Evolutionary conservation across 768 basidiomycete genomes (phyloP).

Genomic region (Boletus fagicola): DNA sequence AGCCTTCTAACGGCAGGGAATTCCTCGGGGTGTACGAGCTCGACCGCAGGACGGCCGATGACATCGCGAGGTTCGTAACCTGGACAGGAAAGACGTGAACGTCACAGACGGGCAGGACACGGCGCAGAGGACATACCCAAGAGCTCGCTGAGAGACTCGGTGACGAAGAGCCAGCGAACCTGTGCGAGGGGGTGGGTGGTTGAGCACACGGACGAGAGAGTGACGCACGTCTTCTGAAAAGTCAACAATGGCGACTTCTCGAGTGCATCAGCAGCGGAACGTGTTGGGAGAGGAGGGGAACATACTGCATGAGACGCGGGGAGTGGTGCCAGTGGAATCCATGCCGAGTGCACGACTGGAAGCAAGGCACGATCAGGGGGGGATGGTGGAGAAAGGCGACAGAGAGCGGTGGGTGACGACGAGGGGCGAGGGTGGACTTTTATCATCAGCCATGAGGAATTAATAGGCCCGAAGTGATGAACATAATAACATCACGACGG

Average conservation of each 20-base stretch:
- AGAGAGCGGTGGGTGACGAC: neutral
- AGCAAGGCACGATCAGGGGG: neutral
- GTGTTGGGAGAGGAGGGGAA: constrained; percentile 17
- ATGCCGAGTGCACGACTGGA: constrained; percentile 19
- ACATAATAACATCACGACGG: constrained; percentile 17
- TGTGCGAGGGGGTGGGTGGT: constrained; percentile 24
- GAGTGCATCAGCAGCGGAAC: constrained; percentile 7
- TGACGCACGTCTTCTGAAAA: constrained; percentile 65
- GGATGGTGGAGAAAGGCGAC: neutral
- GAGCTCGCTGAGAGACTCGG: constrained; percentile 64
- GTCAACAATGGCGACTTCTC: constrained; percentile 74
- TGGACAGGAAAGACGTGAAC: constrained; percentile 26
- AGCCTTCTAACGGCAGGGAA: constrained; percentile 60
- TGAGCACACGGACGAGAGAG: neutral
- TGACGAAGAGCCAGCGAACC: constrained; percentile 67
- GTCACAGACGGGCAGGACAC: neutral
- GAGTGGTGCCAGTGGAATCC: constrained; percentile 42
- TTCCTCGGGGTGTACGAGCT: constrained; percentile 82
- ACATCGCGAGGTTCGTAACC: constrained; percentile 76
- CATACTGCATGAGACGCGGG: constrained; percentile 77
- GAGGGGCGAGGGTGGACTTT: constrained; percentile 8
- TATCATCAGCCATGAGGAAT: constrained; percentile 18
- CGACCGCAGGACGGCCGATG: constrained; percentile 63
- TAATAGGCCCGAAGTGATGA: constrained; percentile 12
- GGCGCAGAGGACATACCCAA: constrained; percentile 42